phyloP scores from a whole-genome alignment of 2,329 filamentous ascomycete species.

The Teratosphaeria nubilosa region DNA sequence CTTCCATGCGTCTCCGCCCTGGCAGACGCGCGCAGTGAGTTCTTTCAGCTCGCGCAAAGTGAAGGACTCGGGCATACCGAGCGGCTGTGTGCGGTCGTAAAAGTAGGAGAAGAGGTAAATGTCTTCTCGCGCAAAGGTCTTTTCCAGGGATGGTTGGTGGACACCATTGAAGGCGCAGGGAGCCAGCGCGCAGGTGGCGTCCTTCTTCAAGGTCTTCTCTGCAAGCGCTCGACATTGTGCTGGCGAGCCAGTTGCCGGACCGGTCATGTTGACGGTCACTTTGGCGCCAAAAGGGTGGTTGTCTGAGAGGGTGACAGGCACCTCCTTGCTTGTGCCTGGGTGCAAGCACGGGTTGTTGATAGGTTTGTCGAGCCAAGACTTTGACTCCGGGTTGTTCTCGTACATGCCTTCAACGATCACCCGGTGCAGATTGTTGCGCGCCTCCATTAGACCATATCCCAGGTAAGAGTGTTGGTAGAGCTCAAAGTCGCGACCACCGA shows the following conservation, averaged over 20 bases:
- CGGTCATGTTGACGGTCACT: slow-evolving; percentile 74
- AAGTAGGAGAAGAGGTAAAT: slow-evolving; percentile 98
- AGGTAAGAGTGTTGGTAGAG: slow-evolving; percentile 98
- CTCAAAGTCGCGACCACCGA: slow-evolving; percentile 81
- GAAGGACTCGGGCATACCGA: slow-evolving; percentile 98
- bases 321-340: slow-evolving; percentile 63
- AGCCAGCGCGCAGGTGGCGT: slow-evolving; percentile 65
- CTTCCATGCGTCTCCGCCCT: slow-evolving; percentile 74
- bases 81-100: slow-evolving; percentile 83
- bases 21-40: slow-evolving; percentile 74
- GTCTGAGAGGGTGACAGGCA: slow-evolving; percentile 61
- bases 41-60: slow-evolving; percentile 84
- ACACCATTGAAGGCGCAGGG: slow-evolving; percentile 99
- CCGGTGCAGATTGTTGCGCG: slow-evolving; percentile 75
- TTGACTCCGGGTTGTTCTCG: slow-evolving; percentile 46
- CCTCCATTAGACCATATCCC: slow-evolving; percentile 92
- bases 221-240: slow-evolving; percentile 84
- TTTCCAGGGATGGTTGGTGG: slow-evolving; percentile 81
- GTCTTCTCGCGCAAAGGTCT: slow-evolving; percentile 86
- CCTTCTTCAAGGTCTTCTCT: slow-evolving; percentile 85
- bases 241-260: slow-evolving; percentile 62
- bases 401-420: slow-evolving; percentile 63
- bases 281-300: slow-evolving; percentile 55
- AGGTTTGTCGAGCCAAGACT: slow-evolving; percentile 57
- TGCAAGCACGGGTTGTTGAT: slow-evolving; percentile 79